A percentile compares a stretch with the other conserved stretches of the same genome.
Evolutionary conservation across 2,329 filamentous ascomycete genomes (phyloP).

Genomic region (Passalora sequoiae): DNA sequence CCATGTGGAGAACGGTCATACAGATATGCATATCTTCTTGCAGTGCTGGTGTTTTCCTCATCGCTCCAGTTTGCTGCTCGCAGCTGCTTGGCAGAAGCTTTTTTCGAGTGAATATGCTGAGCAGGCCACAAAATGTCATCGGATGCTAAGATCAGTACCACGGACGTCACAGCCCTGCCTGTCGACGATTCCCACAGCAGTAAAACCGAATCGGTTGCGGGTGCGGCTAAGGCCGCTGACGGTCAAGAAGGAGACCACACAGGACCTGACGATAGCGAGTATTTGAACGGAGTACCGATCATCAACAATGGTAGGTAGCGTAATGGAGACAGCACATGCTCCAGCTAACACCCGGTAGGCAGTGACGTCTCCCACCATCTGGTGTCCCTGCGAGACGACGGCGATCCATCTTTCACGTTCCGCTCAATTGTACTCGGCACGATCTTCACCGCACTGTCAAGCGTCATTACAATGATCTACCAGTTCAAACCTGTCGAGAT

Average conservation of each 20-base stretch:
- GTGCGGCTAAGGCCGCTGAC: not conserved
- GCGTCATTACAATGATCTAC: conserved; percentile 13
- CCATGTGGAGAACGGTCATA: no score
- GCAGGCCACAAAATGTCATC: not conserved
- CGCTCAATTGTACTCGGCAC: conserved; percentile 11
- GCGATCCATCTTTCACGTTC: conserved; percentile 14
- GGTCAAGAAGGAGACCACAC: not conserved
- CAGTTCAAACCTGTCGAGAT: conserved; percentile 13
- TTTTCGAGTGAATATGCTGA: not conserved
- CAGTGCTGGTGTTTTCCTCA: no score
- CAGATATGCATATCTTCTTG: no score
- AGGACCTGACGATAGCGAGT: not conserved
- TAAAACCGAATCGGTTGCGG: not conserved
- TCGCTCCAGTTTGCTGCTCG: no score
- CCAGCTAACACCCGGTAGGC: conserved; percentile 4
- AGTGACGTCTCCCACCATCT: conserved; percentile 15
- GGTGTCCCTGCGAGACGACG: conserved; percentile 11
- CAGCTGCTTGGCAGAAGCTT: no score
- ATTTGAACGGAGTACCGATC: conserved; percentile 4
- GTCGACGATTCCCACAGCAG: not conserved
- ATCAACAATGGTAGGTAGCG: conserved; percentile 4
- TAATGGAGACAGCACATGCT: not conserved
- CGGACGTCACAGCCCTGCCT: not conserved
- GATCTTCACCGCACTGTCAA: conserved; percentile 12
- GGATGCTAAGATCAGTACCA: not conserved